Base-by-base conservation (phyloP, 164 flowering plant genomes). In the Houttuynia cordata region DNA sequence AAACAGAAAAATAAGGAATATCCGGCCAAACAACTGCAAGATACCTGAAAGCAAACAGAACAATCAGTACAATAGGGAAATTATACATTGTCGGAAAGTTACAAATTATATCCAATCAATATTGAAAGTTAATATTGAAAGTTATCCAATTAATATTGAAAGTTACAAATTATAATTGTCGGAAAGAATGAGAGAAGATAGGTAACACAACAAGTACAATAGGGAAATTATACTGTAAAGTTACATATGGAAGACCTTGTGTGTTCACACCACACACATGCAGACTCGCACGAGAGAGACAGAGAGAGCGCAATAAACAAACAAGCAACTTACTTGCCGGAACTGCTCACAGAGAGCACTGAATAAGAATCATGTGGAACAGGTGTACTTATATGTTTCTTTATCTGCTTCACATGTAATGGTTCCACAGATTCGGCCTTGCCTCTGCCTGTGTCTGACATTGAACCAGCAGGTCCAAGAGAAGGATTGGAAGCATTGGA, bases 301-400 rank as follows among this genome's bases (percentile, higher is more conserved):
- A 14, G 14, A 53, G 47, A 22, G 10, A 45, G 53, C 42, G 37
- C 3, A 74, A 22, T 54, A 62, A 8, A 61, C 4, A 24, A 12
- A 39, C 22, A 30, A 12, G 45, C n/a, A 30, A 78, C 99, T 81
- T 85, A 93, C 99, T 90, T 93, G 30, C 97, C 97, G 0, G 99
- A 93, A 80, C 96, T 85, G 93, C 99, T 93, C 34, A 90, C 78
- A 60, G 99, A 90, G 57, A 90, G 91, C 66, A 88, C 80, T 13
- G 97, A 90, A 70, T 88, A 86, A 56, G 99, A 88, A 77, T 93
- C 99, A 70, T 93, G 91, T 34, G 99, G 95, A 68, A 93, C 93
- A 61, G 99, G 91, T 30, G 97, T 86, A 63, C 94, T 86, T 51
- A 90, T 83, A 65, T 86, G 96, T 80, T 85, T 93, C 72, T 83